These are phyloP conservation scores for Ceratobasidium sp. DNA, from an alignment of 1,284 basidiomycete genomes.

Conservation along the genomic window DNA sequence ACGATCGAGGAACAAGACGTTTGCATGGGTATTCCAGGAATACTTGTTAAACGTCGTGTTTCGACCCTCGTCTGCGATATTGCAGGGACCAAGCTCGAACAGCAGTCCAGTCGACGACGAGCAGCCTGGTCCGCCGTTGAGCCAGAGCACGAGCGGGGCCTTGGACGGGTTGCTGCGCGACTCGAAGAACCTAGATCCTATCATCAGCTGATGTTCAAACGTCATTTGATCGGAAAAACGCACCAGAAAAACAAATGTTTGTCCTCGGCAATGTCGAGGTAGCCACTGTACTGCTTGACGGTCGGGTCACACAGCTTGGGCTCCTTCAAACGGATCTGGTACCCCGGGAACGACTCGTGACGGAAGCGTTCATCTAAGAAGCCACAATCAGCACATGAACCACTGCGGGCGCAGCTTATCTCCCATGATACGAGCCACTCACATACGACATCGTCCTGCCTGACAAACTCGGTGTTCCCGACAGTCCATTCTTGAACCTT, in stretches of 20 bases:
- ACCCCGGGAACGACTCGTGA: slow-evolving; percentile 47
- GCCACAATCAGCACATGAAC: slow-evolving; percentile 2
- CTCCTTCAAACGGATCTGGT: slow-evolving; percentile 47
- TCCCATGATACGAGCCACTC: slow-evolving; percentile 7
- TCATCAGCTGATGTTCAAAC: not conserved
- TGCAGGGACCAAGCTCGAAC: slow-evolving; percentile 90
- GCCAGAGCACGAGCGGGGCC: slow-evolving; percentile 84
- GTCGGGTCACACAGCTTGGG: slow-evolving; percentile 82
- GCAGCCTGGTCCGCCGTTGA: slow-evolving; percentile 69
- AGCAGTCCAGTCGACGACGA: slow-evolving; percentile 76
- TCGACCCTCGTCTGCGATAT: slow-evolving; percentile 72
- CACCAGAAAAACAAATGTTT: slow-evolving; percentile 91
- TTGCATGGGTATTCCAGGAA: slow-evolving; percentile 75
- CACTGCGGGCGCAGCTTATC: slow-evolving; percentile 34
- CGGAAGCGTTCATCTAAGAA: slow-evolving; percentile 46
- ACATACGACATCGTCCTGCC: slow-evolving; percentile 47
- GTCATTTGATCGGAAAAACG: slow-evolving; percentile 52
- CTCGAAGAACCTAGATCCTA: slow-evolving; percentile 80
- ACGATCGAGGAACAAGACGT: slow-evolving; percentile 79
- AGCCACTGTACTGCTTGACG: slow-evolving; percentile 89
- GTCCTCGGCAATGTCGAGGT: slow-evolving; percentile 86
- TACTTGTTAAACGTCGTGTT: slow-evolving; percentile 77
- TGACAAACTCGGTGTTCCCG: slow-evolving; percentile 43
- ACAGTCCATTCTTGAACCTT: slow-evolving; percentile 43
- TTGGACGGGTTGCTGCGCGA: slow-evolving; percentile 74